These are phyloP conservation scores for Orbilia brochopaga DNA, from an alignment of 2,329 filamentous ascomycete genomes.

Conservation along the genomic window DNA sequence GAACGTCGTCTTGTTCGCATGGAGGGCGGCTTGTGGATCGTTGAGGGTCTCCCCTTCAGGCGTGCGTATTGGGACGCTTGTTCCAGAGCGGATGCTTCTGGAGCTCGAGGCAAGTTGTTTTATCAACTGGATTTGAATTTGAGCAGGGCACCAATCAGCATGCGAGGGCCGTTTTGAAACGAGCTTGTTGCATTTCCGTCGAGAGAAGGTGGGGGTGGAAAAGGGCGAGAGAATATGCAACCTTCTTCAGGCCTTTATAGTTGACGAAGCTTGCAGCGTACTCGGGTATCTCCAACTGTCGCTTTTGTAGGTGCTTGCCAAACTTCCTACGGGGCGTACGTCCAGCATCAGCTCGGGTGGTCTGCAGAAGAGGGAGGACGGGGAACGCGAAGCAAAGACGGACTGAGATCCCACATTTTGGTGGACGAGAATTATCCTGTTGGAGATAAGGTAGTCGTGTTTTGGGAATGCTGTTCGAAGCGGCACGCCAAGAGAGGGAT, in stretches of 20 bases:
- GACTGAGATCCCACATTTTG: conserved; percentile 47
- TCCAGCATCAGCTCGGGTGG: conserved; percentile 39
- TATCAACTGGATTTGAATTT: conserved; percentile 29
- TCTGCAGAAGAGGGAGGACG: conserved; percentile 11
- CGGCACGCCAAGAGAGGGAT: conserved; percentile 20
- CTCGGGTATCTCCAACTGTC: conserved; percentile 97
- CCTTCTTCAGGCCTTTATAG: conserved; percentile 99
- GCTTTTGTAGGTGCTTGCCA: conserved; percentile 98
- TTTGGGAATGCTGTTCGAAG: conserved; percentile 9
- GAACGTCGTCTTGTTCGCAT: conserved; percentile 97
- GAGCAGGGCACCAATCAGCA: conserved; percentile 21
- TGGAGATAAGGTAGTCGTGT: conserved; percentile 28
- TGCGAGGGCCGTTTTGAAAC: conserved; percentile 3
- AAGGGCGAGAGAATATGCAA: conserved; percentile 59
- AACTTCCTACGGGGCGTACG: conserved; percentile 77
- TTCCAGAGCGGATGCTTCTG: conserved; percentile 44
- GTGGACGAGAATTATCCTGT: conserved; percentile 20
- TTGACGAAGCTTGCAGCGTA: conserved; percentile 99
- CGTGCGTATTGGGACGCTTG: conserved; percentile 38
- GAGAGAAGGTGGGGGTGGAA: conserved; percentile 17
- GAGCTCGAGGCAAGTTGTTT: conserved; percentile 49
- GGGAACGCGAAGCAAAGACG: conserved; percentile 19
- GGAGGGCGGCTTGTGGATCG: conserved; percentile 86
- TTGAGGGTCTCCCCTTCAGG: conserved; percentile 50
- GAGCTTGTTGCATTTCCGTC: background rate